Evolutionary conservation across 2,329 filamentous ascomycete genomes (phyloP).

Genomic region (Fusarium odoratissimum): DNA sequence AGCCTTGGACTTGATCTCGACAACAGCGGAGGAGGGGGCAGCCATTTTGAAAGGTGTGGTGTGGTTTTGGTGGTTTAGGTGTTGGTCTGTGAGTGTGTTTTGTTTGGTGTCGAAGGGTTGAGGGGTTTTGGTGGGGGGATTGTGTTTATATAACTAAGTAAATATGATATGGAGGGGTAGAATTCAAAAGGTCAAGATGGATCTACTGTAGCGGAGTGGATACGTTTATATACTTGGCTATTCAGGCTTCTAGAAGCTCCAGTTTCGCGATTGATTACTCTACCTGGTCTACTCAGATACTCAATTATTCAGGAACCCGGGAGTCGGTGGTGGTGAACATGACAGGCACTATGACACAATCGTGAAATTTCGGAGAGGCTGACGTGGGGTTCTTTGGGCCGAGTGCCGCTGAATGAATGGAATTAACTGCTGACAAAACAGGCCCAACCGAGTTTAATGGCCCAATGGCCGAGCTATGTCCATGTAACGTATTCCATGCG

Average conservation of each 20-base stretch:
- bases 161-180: conserved; percentile 10
- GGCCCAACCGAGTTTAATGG: not conserved
- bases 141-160: conserved; percentile 16
- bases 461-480: conserved; percentile 1
- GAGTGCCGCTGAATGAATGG: conserved; percentile 23
- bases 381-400: conserved; percentile 23
- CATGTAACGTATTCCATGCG: not conserved
- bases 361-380: conserved; percentile 18
- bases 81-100: not conserved
- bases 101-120: conserved; percentile 16
- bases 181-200: conserved; percentile 5
- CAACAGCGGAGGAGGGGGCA: conserved; percentile 44
- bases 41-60: conserved; percentile 43
- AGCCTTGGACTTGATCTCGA: conserved; percentile 54
- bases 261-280: conserved; percentile 18
- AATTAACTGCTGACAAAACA: conserved; percentile 37
- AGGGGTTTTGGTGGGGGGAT: conserved; percentile 33
- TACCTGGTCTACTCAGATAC: not conserved
- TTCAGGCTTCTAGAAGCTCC: conserved; percentile 14
- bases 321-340: conserved; percentile 39
- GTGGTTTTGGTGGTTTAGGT: not conserved
- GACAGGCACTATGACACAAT: conserved; percentile 42
- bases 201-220: conserved; percentile 26
- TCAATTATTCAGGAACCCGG: conserved; percentile 1
- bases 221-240: conserved; percentile 11